phyloP scores from a whole-genome alignment of 768 basidiomycete genomes.

The Boletus bicolor region DNA sequence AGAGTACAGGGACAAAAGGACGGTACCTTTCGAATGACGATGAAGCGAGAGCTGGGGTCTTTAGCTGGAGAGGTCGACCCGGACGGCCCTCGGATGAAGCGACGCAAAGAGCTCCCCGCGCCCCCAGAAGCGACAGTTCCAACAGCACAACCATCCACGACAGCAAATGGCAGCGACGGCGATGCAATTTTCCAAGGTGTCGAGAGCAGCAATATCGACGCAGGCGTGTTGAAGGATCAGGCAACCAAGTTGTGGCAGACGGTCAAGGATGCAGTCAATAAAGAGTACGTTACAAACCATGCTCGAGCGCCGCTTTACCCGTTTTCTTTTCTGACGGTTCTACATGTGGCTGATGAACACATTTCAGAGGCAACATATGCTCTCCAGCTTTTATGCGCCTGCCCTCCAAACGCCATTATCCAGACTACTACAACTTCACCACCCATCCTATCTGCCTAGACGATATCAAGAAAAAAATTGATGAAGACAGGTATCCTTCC shows the following conservation, averaged over 20 bases:
- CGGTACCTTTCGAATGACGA: slow-evolving; percentile 34
- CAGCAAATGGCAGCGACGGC: slow-evolving; percentile 27
- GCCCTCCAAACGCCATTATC: slow-evolving; percentile 69
- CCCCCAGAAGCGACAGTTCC: slow-evolving; percentile 40
- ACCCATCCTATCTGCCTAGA: slow-evolving; percentile 81
- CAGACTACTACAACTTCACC: slow-evolving; percentile 85
- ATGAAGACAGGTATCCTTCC: slow-evolving; percentile 54
- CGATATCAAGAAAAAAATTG: slow-evolving; percentile 81
- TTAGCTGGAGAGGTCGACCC: slow-evolving; percentile 37
- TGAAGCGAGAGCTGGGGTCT: slow-evolving; percentile 50
- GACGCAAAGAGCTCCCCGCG: slow-evolving; percentile 43
- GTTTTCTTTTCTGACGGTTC: slow-evolving; percentile 42
- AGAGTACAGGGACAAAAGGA: slow-evolving; percentile 19
- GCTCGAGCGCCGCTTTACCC: slow-evolving; percentile 36
- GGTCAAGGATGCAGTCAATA: slow-evolving; percentile 79
- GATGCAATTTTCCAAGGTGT: slow-evolving; percentile 16
- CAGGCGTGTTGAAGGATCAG: slow-evolving; percentile 51
- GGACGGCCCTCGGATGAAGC: slow-evolving; percentile 49
- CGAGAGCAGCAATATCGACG: slow-evolving; percentile 27
- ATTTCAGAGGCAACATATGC: slow-evolving; percentile 57
- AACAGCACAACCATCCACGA: slow-evolving; percentile 32
- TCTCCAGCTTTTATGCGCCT: slow-evolving; percentile 65
- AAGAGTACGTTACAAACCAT: slow-evolving; percentile 72
- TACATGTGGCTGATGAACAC: slow-evolving; percentile 29
- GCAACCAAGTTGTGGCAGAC: slow-evolving; percentile 73